phyloP scores from a whole-genome alignment of 352 stramenopile genomes.

The Hyaloperonospora brassicae region DNA sequence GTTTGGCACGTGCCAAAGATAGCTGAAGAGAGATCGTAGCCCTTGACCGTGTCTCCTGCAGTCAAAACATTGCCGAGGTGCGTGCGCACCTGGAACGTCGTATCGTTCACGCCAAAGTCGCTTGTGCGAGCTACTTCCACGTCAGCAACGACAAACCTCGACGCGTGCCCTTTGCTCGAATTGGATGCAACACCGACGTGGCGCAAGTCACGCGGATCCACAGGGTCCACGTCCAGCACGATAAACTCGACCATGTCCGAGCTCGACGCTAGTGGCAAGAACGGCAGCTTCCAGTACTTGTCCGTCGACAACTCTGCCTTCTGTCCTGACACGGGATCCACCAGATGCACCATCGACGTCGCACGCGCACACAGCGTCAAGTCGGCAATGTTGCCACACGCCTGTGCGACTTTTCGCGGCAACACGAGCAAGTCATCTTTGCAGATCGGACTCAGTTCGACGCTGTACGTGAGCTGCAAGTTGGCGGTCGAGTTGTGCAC shows the following conservation, averaged over 20 bases:
- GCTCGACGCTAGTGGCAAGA: constrained; percentile 49
- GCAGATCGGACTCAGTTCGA: constrained; percentile 65
- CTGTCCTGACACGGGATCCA: constrained; percentile 52
- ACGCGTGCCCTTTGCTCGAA: constrained; percentile 8
- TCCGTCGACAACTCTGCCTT: constrained; percentile 46
- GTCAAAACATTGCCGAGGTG: constrained; percentile 53
- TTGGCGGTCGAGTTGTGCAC: constrained; percentile 55
- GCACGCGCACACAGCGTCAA: constrained; percentile 55
- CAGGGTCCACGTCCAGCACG: constrained; percentile 59
- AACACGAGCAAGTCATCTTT: constrained; percentile 69
- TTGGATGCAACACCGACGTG: constrained; percentile 6
- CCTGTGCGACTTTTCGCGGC: constrained; percentile 48
- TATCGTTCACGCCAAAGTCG: constrained; percentile 80
- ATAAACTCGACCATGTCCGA: constrained; percentile 59
- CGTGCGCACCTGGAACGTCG: constrained; percentile 52
- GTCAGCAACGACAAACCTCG: constrained; percentile 46
- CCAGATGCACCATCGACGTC: constrained; percentile 51
- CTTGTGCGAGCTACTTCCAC: constrained; percentile 58
- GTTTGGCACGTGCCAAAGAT: constrained; percentile 45
- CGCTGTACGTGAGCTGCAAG: constrained; percentile 56
- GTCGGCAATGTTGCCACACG: constrained; percentile 55
- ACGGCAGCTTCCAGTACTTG: constrained; percentile 69
- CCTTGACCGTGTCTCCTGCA: constrained; percentile 60
- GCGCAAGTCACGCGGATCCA: constrained; percentile 25
- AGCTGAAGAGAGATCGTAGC: constrained; percentile 56